A percentile compares a stretch with the other conserved stretches of the same genome.
Conservation (phyloP, 2,329 filamentous ascomycete genomes). For the Fusarium siculi region DNA sequence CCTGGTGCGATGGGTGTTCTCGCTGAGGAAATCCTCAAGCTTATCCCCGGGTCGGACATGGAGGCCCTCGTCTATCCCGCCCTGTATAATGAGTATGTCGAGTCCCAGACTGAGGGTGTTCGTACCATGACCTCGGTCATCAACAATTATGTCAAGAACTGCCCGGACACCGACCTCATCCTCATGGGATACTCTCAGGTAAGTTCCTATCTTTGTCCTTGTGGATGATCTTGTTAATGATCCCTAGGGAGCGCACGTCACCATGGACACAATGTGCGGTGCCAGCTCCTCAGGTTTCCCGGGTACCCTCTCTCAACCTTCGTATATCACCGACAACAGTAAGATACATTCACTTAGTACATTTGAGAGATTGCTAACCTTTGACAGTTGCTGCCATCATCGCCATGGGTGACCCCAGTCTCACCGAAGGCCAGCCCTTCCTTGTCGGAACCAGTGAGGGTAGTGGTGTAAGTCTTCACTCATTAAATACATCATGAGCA, state of each 20-base stretch:
- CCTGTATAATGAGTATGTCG: conserved; percentile 22
- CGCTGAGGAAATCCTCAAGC: conserved; percentile 4
- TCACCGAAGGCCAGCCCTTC: conserved; percentile 18
- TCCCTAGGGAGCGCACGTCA: conserved; percentile 22
- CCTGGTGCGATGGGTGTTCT: conserved; percentile 32
- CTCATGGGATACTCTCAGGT: conserved; percentile 36
- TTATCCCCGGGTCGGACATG: conserved; percentile 31
- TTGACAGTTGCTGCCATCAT: conserved; percentile 9
- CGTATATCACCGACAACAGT: conserved; percentile 5
- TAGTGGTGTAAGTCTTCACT: conserved; percentile 18
- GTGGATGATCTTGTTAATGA: neutral
- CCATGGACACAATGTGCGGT: conserved; percentile 20
- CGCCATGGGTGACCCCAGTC: conserved; percentile 29
- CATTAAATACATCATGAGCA: fast-evolving
- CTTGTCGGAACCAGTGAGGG: conserved; percentile 22
- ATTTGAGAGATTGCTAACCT: neutral
- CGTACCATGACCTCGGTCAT: conserved; percentile 13
- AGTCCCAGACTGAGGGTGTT: conserved; percentile 34
- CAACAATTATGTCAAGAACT: conserved; percentile 17
- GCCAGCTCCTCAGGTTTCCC: conserved; percentile 31
- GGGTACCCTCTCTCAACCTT: neutral
- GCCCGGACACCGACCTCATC: conserved; percentile 29
- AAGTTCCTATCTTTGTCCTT: neutral
- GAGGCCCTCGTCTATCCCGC: conserved; percentile 37
- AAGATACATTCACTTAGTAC: fast-evolving